Evolutionary conservation across 2,329 filamentous ascomycete species (phyloP).

Genomic region (Colletotrichum neosansevieriae): DNA sequence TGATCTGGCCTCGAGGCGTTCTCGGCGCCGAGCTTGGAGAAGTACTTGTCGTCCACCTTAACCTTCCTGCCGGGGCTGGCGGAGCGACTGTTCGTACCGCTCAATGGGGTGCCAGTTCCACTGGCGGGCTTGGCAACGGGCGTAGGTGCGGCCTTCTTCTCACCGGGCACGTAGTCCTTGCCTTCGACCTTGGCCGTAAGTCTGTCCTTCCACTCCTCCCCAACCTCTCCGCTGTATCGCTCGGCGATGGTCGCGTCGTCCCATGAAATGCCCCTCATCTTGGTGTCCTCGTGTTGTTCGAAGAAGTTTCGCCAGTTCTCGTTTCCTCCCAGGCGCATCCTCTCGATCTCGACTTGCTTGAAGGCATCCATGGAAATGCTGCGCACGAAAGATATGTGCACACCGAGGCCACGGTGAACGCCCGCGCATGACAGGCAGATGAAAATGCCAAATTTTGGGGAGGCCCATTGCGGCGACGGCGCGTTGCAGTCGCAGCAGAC

Average conservation of each 20-base stretch:
- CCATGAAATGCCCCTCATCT: slow-evolving; percentile 77
- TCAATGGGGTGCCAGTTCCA: slow-evolving; percentile 56
- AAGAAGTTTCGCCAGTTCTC: slow-evolving; percentile 90
- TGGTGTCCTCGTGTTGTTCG: slow-evolving; percentile 75
- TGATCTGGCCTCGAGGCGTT: slow-evolving; percentile 82
- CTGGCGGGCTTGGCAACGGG: slow-evolving; percentile 48
- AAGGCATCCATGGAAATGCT: slow-evolving; percentile 99
- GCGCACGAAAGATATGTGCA: slow-evolving; percentile 98
- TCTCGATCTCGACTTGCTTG: slow-evolving; percentile 90
- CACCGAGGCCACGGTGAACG: slow-evolving; percentile 92
- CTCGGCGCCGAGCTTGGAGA: slow-evolving; percentile 84
- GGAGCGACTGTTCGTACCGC: slow-evolving; percentile 53
- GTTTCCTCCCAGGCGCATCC: slow-evolving; percentile 95
- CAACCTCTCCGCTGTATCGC: slow-evolving; percentile 88
- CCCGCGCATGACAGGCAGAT: slow-evolving; percentile 98
- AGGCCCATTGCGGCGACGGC: slow-evolving; percentile 97
- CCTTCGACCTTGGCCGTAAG: slow-evolving; percentile 90
- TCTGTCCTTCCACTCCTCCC: slow-evolving; percentile 95
- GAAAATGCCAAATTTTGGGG: slow-evolving; percentile 98
- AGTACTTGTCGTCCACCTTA: slow-evolving; percentile 87
- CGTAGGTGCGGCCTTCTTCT: slow-evolving; percentile 63
- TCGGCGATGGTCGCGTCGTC: slow-evolving; percentile 92
- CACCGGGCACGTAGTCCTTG: slow-evolving; percentile 82
- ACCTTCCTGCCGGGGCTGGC: slow-evolving; percentile 62
- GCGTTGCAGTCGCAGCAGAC: slow-evolving; percentile 95